Base-by-base conservation (phyloP, 352 stramenopile genomes). In the Phytopythium sindhum region DNA sequence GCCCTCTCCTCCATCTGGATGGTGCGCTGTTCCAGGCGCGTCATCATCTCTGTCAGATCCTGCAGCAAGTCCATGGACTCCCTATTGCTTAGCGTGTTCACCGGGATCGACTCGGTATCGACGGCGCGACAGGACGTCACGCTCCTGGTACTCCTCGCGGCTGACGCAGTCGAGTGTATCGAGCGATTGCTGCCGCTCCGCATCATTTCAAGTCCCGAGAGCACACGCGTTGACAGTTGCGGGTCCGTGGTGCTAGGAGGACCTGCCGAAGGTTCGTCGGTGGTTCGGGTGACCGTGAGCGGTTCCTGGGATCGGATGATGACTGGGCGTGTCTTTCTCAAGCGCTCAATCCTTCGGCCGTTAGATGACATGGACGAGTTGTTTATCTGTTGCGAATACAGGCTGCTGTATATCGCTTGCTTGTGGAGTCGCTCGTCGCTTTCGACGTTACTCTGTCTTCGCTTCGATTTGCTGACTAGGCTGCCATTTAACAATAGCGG, bases 351-450 rank as follows among this genome's bases (percentile, higher is more conserved):
- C 2, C 21, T 24, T 2, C 2, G 53, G 1, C 37, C 47, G 3
- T 47, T 35, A 12, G 55, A 67, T 1, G 62, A 67, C 24, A 39
- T 29, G 8, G 62, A 67, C 3, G 47, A 67, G 11, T 52, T 58
- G 15, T 42, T 52, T 7, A 44, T 24, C 10, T 58, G 53, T 5
- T 8, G 31, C 23, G 24, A 53, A 4, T 33, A 4, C 12, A 21
- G 5, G 7, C 23, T 53, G 57, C 42, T 45, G 15, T 55, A 9
- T 0, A 21, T 21, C 45, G 29, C 15, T 31, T 31, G 19, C 14
- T 19, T n/a, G 2, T 23, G 44, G 6, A 8, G 23, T 14, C 31
- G 41, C 33, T 48, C 55, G 26, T 48, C 55, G 28, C 12, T 31
- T 23, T 37, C 56, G 14, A 28, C 24, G 21, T n/a, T 10, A 15